Evolutionary conservation across 2,329 filamentous ascomycete species (phyloP).

Genomic region (Fusarium sp.): DNA sequence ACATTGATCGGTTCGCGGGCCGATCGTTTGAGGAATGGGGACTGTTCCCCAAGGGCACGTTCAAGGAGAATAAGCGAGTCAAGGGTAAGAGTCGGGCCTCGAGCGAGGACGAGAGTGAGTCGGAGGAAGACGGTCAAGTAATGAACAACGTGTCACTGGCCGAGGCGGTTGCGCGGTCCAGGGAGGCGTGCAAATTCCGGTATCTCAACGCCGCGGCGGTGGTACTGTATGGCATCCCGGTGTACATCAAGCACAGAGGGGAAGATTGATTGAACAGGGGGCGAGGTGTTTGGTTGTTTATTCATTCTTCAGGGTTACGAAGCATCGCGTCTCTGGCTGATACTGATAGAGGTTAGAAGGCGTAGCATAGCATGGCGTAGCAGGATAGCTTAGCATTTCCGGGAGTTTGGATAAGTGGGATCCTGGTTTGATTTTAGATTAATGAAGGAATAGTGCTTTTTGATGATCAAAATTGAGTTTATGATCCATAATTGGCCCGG

Average conservation of each 20-base stretch:
- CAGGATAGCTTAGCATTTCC: conserved; percentile 27
- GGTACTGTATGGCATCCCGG: conserved; percentile 94
- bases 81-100: conserved; percentile 44
- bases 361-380: conserved; percentile 21
- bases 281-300: conserved; percentile 14
- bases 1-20: conserved; percentile 93
- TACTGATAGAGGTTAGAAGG: conserved; percentile 11
- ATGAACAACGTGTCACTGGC: conserved; percentile 69
- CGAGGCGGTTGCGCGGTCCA: conserved; percentile 82
- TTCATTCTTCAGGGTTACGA: conserved; percentile 4
- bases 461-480: not conserved
- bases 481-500: not conserved
- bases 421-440: conserved; percentile 18
- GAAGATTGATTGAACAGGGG: conserved; percentile 38
- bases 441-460: conserved; percentile 22
- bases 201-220: conserved; percentile 95
- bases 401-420: conserved; percentile 35
- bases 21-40: conserved; percentile 89
- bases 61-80: conserved; percentile 51
- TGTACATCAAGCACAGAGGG: conserved; percentile 70
- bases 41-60: conserved; percentile 66
- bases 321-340: conserved; percentile 8
- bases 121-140: conserved; percentile 41
- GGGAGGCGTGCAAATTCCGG: conserved; percentile 83
- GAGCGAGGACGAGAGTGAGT: conserved; percentile 43